A percentile compares a stretch with the other conserved stretches of the same genome.
These are phyloP conservation scores for Auxenochlorella protothecoides DNA, from an alignment of 139 green algal species.

Conservation along the genomic window DNA sequence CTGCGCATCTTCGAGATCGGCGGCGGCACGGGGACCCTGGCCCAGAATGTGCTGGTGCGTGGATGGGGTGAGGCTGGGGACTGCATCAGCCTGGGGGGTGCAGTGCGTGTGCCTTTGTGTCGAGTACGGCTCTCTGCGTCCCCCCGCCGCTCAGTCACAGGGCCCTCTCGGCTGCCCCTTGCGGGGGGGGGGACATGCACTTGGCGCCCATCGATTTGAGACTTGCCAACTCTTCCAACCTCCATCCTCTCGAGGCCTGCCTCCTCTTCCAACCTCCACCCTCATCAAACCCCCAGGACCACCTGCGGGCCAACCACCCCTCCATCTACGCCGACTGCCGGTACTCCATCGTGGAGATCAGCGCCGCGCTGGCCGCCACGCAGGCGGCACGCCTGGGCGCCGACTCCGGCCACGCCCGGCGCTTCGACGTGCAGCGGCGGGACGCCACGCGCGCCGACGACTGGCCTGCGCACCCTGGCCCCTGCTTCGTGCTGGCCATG, in stretches of 20 bases:
- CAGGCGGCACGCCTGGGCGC: conserved; percentile 38
- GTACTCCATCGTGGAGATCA: conserved; percentile 69
- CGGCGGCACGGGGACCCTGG: conserved; percentile 68
- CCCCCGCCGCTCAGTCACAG: too few species aligned
- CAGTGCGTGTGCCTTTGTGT: neutral
- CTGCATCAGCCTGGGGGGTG: too few species aligned
- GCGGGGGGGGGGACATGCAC: neutral
- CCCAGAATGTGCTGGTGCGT: conserved; percentile 54
- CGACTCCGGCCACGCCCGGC: conserved; percentile 21
- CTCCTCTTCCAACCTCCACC: neutral
- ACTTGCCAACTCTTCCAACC: neutral
- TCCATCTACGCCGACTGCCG: conserved; percentile 37
- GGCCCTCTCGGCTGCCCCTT: neutral
- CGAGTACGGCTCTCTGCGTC: too few species aligned
- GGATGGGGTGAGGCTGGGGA: too few species aligned
- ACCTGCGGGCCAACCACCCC: conserved; percentile 32
- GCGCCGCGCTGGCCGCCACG: conserved; percentile 33
- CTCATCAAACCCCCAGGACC: conserved; percentile 36
- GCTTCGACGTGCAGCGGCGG: conserved; percentile 22
- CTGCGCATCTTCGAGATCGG: conserved; percentile 71
- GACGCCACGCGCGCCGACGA: conserved; percentile 7
- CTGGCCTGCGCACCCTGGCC: neutral
- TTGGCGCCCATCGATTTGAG: neutral
- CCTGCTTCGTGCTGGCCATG: conserved; percentile 52
- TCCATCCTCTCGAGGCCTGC: neutral